A percentile compares a stretch with the other conserved stretches of the same genome.
Evolutionary conservation across 495 filamentous ascomycete genomes (phyloP).

Genomic region (Pyrenula aspistea): DNA sequence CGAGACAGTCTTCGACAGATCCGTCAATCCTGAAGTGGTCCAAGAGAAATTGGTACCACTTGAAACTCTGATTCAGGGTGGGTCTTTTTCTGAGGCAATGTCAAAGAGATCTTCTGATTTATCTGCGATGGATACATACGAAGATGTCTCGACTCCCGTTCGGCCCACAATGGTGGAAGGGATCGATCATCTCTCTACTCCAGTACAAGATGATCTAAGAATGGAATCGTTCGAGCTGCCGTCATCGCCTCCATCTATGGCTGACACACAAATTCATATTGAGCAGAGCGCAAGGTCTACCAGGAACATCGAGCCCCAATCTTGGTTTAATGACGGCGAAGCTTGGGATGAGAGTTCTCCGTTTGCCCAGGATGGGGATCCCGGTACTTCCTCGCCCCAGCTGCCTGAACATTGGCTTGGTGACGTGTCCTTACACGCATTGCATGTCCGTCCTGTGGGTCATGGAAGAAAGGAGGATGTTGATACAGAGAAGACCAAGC

Average conservation of each 20-base stretch:
- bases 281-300: not conserved
- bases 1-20: constrained; percentile 80
- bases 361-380: not conserved
- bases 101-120: constrained; percentile 16
- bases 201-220: not conserved
- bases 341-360: not conserved
- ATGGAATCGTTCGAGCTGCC: not conserved
- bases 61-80: constrained; percentile 32
- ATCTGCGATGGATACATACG: constrained; percentile 20
- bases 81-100: constrained; percentile 22
- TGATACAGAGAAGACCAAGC: constrained; percentile 17
- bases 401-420: not conserved
- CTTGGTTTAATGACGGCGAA: not conserved
- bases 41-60: constrained; percentile 49
- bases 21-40: constrained; percentile 39
- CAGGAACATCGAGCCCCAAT: not conserved
- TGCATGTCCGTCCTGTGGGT: not conserved
- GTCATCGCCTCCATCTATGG: not conserved
- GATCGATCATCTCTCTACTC: not conserved
- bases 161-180: not conserved
- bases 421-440: not conserved
- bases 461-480: not conserved
- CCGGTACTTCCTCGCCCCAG: not conserved
- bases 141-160: not conserved
- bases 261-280: not conserved